phyloP scores from a whole-genome alignment of 2,329 filamentous ascomycete genomes.

The Penicillium sp. region DNA sequence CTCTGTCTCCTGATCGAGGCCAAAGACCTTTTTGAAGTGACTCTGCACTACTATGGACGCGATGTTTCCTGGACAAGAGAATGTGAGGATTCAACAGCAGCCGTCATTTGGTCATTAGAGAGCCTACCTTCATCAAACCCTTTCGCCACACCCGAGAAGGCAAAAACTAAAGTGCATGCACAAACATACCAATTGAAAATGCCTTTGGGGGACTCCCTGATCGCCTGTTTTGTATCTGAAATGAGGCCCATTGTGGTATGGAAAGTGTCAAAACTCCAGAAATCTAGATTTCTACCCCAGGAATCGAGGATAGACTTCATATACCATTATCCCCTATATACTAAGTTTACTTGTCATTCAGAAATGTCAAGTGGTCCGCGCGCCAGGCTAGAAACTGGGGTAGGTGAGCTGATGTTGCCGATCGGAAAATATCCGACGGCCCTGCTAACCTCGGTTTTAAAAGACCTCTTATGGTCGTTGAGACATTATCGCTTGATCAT shows the following conservation, averaged over 20 bases:
- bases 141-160: slow-evolving; percentile 24
- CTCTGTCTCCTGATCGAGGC: slow-evolving; percentile 17
- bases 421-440: too few relatives aligned
- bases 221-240: too few relatives aligned
- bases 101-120: not conserved
- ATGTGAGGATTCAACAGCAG: not conserved
- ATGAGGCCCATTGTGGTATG: slow-evolving; percentile 18
- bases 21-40: slow-evolving; percentile 13
- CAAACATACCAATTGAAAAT: slow-evolving; percentile 27
- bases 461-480: not conserved
- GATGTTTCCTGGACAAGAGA: slow-evolving; percentile 22
- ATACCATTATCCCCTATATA: too few relatives aligned
- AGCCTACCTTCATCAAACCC: slow-evolving; percentile 27
- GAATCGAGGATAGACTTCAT: too few relatives aligned
- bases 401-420: not conserved
- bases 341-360: too few relatives aligned
- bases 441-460: too few relatives aligned
- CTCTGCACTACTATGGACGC: slow-evolving; percentile 24
- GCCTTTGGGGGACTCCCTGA: slow-evolving; percentile 20
- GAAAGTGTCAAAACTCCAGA: not conserved
- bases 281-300: too few relatives aligned
- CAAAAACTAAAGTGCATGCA: slow-evolving; percentile 18
- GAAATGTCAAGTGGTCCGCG: too few relatives aligned
- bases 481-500: too few relatives aligned
- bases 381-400: not conserved